Base-by-base conservation (phyloP, 2,329 filamentous ascomycete species). In the Chaetomium sp. region DNA sequence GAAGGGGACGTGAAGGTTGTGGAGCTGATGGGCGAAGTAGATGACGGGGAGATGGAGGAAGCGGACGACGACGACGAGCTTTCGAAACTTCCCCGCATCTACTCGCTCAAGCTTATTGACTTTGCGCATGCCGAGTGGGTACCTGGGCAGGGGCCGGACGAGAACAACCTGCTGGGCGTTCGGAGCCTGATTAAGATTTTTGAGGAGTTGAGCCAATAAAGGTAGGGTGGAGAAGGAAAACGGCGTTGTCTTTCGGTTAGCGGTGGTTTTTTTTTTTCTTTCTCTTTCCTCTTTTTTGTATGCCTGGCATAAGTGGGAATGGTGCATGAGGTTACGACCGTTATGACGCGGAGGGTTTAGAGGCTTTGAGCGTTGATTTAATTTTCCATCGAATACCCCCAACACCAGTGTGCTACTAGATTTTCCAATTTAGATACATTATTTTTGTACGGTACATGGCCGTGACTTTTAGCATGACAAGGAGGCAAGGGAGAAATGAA, bases 61-160 rank as follows among this genome's bases (percentile, higher is more conserved):
- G 79, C 83, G 9, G 41, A 38, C 32, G 49, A 83, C 3, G 49
- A 36, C 32, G 38, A 80, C 51, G 67, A 73, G 58, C 67, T 70
- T 62, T 34, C 68, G 57, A 59, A 62, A 12, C 58, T 75, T 9
- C 87, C 87, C 0, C 85, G 85, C 64, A 81, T 95, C 44, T 89
- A 87, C 65, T 80, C 84, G 10, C 78, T 96, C 49, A 94, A 92
- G 68, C 78, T 99, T 60, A 99, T 99, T 64, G 94, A 99, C 70
- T 99, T 99, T 77, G 94, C 94, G 1, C 94, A 99, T 71, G 94
- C 94, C 9, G 74, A 77, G 49, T 97, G 87, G 85, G 87, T 84
- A 1, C 87, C 89, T 0, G 89, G 90, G 1, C 73, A 87, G 65
- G 92, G 92, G 0, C 86, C 88, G 0, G 94, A 99, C 69, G 86